Percentiles rank a stretch among this genome's conserved stretches.
Conservation (phyloP, 208 protist species). For the Leishmania major region DNA sequence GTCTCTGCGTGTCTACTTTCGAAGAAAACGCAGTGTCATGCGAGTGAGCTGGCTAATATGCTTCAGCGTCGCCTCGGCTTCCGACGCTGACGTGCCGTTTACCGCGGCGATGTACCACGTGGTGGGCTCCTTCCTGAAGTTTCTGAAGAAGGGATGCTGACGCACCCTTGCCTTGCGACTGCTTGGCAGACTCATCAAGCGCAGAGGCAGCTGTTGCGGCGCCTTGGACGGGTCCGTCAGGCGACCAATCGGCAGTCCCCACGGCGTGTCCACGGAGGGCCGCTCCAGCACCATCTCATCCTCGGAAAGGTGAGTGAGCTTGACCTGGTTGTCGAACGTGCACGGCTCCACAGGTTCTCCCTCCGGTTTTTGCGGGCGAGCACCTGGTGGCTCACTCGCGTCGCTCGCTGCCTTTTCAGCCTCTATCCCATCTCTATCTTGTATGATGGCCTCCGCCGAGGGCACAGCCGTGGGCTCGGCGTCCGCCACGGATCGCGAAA, state of each 20-base stretch:
- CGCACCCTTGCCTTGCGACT: neutral
- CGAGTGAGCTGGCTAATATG: constrained; percentile 38
- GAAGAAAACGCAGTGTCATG: constrained; percentile 42
- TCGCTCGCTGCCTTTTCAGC: neutral
- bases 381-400: neutral
- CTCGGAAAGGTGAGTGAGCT: constrained; percentile 38
- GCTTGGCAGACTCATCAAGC: constrained; percentile 19
- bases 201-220: constrained; percentile 23
- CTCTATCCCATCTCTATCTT: neutral
- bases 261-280: constrained; percentile 39
- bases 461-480: neutral
- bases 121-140: constrained; percentile 38
- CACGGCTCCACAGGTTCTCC: constrained; percentile 16
- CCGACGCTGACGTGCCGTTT: constrained; percentile 36
- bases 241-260: constrained; percentile 51
- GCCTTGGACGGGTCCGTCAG: constrained; percentile 10
- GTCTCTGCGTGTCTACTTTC: constrained; percentile 10
- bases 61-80: constrained; percentile 34
- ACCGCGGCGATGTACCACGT: constrained; percentile 57
- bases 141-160: constrained; percentile 44
- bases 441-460: neutral
- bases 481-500: neutral
- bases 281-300: constrained; percentile 65
- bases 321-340: constrained; percentile 57
- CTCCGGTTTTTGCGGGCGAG: neutral